These are phyloP conservation scores for Sodiomyces alkalinus DNA, from an alignment of 2,329 filamentous ascomycete species.

Conservation along the genomic window DNA sequence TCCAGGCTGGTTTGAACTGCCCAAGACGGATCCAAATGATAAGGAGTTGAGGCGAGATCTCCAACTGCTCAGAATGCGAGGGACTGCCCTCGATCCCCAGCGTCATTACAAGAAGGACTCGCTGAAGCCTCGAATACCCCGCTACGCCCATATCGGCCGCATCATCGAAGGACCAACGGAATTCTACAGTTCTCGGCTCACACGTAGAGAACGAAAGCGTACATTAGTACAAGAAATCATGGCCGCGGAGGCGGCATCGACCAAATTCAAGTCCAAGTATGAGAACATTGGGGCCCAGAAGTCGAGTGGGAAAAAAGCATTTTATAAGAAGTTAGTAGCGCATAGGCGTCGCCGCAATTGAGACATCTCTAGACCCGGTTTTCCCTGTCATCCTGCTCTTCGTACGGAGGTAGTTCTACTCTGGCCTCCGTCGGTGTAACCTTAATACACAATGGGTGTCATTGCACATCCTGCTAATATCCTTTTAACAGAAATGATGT, in stretches of 20 bases:
- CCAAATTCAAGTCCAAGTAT: slow-evolving; percentile 78
- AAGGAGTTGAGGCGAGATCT: slow-evolving; percentile 78
- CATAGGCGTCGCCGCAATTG: slow-evolving; percentile 15
- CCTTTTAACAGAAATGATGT: too few relatives aligned
- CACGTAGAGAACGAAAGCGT: slow-evolving; percentile 74
- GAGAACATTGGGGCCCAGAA: slow-evolving; percentile 69
- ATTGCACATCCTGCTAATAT: too few relatives aligned
- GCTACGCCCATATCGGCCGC: slow-evolving; percentile 79
- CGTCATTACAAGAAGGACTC: slow-evolving; percentile 80
- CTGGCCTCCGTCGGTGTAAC: too few relatives aligned
- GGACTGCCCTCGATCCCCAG: slow-evolving; percentile 67
- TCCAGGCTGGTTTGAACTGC: slow-evolving; percentile 74
- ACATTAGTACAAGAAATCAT: slow-evolving; percentile 80
- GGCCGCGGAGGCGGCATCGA: slow-evolving; percentile 45
- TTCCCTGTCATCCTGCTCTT: too few relatives aligned
- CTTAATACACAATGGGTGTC: too few relatives aligned
- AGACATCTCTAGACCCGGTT: too few relatives aligned
- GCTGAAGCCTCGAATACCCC: slow-evolving; percentile 54
- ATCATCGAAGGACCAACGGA: slow-evolving; percentile 82
- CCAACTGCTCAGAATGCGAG: slow-evolving; percentile 78
- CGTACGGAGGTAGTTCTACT: not conserved
- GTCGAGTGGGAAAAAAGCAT: slow-evolving; percentile 73
- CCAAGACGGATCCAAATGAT: slow-evolving; percentile 67
- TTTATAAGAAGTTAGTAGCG: slow-evolving; percentile 65
- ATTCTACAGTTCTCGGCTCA: slow-evolving; percentile 65